phyloP scores from a whole-genome alignment of 2,329 filamentous ascomycete genomes.

The Diaporthe sp. region DNA sequence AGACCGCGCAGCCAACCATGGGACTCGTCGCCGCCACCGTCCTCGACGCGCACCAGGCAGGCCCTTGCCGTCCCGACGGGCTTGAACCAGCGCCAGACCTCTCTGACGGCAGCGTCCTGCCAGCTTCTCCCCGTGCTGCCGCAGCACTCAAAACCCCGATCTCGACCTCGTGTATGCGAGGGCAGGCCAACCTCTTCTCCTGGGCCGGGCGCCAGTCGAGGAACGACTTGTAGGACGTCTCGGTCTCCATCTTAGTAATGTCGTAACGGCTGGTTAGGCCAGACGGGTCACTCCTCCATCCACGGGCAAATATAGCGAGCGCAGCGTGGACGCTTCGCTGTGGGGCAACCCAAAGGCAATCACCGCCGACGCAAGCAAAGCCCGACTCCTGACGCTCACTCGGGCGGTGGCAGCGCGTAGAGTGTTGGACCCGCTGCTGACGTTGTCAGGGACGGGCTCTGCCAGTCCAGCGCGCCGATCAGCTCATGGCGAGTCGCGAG shows the following conservation, averaged over 20 bases:
- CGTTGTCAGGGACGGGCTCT: constrained; percentile 55
- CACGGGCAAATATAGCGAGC: constrained; percentile 54
- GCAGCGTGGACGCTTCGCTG: constrained; percentile 49
- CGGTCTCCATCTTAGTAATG: constrained; percentile 46
- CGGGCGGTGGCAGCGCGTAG: constrained; percentile 54
- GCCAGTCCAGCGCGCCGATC: constrained; percentile 49
- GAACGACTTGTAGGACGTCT: constrained; percentile 52
- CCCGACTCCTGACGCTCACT: constrained; percentile 50
- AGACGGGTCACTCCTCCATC: constrained; percentile 53
- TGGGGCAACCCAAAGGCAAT: constrained; percentile 56
- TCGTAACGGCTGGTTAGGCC: constrained; percentile 48
- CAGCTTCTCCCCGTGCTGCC: constrained; percentile 52
- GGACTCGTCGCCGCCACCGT: not conserved
- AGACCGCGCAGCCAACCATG: constrained; percentile 49
- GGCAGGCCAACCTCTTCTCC: constrained; percentile 46
- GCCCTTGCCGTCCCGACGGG: constrained; percentile 53
- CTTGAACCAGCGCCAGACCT: constrained; percentile 54
- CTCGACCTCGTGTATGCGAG: constrained; percentile 55
- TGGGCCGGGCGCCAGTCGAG: constrained; percentile 51
- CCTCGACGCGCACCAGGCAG: constrained; percentile 51
- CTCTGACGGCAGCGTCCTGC: constrained; percentile 50
- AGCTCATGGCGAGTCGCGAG: constrained; percentile 54
- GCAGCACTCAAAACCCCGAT: constrained; percentile 47
- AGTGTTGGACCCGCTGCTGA: constrained; percentile 55
- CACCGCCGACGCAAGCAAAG: constrained; percentile 54